Conservation (phyloP, 225 moss, liverwort and hornwort genomes). For the Pseudoscleropodium purum region DNA sequence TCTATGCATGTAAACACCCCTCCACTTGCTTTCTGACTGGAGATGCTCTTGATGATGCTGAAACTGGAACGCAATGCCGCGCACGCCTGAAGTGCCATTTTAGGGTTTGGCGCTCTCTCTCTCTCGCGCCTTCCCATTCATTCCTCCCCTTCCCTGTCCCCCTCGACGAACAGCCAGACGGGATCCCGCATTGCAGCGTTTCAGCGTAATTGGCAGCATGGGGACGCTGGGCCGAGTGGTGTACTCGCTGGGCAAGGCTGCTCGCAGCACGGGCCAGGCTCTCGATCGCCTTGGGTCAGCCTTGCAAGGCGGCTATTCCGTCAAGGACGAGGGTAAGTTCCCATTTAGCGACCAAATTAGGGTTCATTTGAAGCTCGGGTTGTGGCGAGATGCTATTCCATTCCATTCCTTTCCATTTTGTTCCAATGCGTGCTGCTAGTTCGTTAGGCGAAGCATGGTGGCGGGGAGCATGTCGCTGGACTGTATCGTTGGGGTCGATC, state of each 20-base stretch:
- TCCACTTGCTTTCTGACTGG: background rate
- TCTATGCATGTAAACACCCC: background rate
- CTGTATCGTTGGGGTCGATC: background rate
- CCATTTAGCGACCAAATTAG: background rate
- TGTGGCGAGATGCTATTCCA: background rate
- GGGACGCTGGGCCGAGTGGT: conserved; percentile 49
- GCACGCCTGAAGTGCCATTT: background rate
- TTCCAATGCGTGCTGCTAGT: background rate
- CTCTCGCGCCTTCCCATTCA: background rate
- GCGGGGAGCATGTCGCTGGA: background rate
- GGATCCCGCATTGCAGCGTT: background rate
- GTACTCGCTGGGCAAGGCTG: conserved; percentile 36
- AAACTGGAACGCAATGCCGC: background rate
- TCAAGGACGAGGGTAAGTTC: conserved; percentile 32
- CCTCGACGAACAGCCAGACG: background rate
- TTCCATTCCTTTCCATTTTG: background rate
- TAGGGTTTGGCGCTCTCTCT: background rate
- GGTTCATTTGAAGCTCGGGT: background rate
- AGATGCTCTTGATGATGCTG: background rate
- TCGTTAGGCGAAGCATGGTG: background rate
- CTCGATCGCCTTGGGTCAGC: conserved; percentile 39
- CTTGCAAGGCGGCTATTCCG: conserved; percentile 10
- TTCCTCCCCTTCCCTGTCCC: background rate
- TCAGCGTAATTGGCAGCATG: conserved; percentile 7
- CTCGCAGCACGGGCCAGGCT: conserved; percentile 41